Conservation (phyloP, 108 stramenopile genomes). For the Thalassiosira profunda region DNA sequence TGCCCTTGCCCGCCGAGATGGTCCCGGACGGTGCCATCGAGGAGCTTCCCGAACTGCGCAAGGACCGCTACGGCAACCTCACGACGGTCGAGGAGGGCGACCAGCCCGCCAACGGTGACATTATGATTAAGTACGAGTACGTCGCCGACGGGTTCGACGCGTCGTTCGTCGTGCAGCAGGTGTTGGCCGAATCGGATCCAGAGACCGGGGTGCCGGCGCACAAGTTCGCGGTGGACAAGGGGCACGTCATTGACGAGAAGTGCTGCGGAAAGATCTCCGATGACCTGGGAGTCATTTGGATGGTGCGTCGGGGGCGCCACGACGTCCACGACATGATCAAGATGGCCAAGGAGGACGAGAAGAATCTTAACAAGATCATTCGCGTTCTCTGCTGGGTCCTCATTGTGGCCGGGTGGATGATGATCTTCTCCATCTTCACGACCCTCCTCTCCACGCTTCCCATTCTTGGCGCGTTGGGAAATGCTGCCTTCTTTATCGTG, state of each 20-base stretch:
- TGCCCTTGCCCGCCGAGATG: conserved; percentile 44
- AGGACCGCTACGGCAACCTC: conserved; percentile 49
- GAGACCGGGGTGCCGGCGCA: conserved; percentile 28
- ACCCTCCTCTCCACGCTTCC: conserved; percentile 45
- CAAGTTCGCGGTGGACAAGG: conserved; percentile 52
- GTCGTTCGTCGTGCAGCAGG: conserved; percentile 57
- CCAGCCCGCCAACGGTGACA: conserved; percentile 51
- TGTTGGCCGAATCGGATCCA: conserved; percentile 37
- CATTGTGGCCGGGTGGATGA: conserved; percentile 51
- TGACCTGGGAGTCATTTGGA: conserved; percentile 61
- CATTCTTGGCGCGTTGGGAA: conserved; percentile 38
- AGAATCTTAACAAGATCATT: conserved; percentile 40
- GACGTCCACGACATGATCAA: conserved; percentile 53
- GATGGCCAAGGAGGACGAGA: conserved; percentile 57
- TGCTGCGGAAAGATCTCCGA: conserved; percentile 49
- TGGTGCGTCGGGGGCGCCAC: conserved; percentile 51
- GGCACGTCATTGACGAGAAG: conserved; percentile 38
- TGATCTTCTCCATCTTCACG: conserved; percentile 51
- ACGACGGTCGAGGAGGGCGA: conserved; percentile 53
- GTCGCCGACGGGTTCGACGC: conserved; percentile 54
- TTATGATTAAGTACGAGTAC: conserved; percentile 58
- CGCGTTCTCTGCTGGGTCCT: conserved; percentile 42
- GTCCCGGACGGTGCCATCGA: conserved; percentile 46
- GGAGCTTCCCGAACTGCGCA: conserved; percentile 37
- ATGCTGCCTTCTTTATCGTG: conserved; percentile 47